Evolutionary conservation across 2,329 filamentous ascomycete genomes (phyloP).

Genomic region (Eutypella sp.): DNA sequence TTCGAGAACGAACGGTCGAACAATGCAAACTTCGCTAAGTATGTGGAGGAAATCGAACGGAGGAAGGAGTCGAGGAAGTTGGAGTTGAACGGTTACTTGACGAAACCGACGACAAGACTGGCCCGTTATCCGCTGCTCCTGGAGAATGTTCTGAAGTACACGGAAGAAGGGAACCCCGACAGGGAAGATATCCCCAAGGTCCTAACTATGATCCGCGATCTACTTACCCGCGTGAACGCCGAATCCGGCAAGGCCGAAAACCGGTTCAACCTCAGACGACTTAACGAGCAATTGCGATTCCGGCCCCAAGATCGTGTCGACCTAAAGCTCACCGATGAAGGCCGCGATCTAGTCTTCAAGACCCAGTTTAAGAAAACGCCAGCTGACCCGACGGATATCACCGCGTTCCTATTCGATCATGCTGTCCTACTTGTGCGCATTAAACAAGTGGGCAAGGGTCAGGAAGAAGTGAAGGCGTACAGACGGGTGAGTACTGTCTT

Average conservation of each 20-base stretch:
- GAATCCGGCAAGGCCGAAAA: constrained; percentile 98
- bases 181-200: constrained; percentile 90
- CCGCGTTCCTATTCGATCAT: constrained; percentile 93
- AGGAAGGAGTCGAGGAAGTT: constrained; percentile 95
- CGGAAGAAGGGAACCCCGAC: constrained; percentile 82
- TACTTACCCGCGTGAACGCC: constrained; percentile 82
- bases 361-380: constrained; percentile 88
- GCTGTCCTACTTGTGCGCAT: constrained; percentile 86
- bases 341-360: constrained; percentile 90
- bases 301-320: constrained; percentile 86
- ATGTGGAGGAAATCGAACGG: constrained; percentile 93
- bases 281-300: constrained; percentile 91
- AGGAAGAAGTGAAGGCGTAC: constrained; percentile 90
- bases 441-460: constrained; percentile 82
- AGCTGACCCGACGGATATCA: constrained; percentile 83
- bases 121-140: constrained; percentile 89
- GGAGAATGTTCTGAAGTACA: constrained; percentile 88
- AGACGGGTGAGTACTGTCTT: constrained; percentile 50
- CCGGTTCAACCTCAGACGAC: constrained; percentile 86
- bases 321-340: constrained; percentile 88
- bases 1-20: constrained; percentile 92
- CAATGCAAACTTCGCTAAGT: constrained; percentile 80
- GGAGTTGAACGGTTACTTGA: constrained; percentile 94
- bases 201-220: constrained; percentile 77
- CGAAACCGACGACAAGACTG: constrained; percentile 92